These are phyloP conservation scores for Melaleuca alternifolia DNA, from an alignment of 345 rosid genomes.

Conservation along the genomic window DNA sequence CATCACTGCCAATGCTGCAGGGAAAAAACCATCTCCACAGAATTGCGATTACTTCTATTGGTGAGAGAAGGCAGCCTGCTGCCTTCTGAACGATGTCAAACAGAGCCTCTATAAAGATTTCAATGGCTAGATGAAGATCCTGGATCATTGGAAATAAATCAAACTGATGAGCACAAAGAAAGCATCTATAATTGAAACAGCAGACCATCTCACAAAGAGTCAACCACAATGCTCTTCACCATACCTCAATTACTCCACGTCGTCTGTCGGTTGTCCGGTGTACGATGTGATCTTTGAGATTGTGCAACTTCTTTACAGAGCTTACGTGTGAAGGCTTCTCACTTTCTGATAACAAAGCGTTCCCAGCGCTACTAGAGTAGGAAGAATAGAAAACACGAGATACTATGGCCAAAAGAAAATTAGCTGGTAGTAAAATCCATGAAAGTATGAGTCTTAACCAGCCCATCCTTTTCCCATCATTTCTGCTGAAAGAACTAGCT, in stretches of 20 bases:
- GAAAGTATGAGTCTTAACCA: slow-evolving; percentile 50
- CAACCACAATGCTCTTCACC: background rate
- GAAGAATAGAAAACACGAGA: slow-evolving; percentile 25
- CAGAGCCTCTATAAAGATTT: slow-evolving; percentile 69
- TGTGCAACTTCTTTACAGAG: slow-evolving; percentile 28
- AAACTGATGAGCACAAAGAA: background rate
- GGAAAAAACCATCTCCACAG: slow-evolving; percentile 49
- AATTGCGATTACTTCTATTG: slow-evolving; percentile 33
- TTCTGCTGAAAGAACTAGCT: slow-evolving; percentile 25
- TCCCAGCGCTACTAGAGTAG: slow-evolving; percentile 16
- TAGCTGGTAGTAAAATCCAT: slow-evolving; percentile 56
- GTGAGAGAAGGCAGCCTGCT: slow-evolving; percentile 61
- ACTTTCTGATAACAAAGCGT: slow-evolving; percentile 10
- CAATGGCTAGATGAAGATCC: slow-evolving; percentile 95
- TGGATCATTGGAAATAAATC: slow-evolving; percentile 10
- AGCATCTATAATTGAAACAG: background rate
- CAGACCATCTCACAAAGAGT: background rate
- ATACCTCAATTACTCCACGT: slow-evolving; percentile 92
- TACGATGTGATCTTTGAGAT: slow-evolving; percentile 51
- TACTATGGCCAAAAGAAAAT: slow-evolving; percentile 44
- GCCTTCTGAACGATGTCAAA: slow-evolving; percentile 75
- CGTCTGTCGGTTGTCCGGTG: slow-evolving; percentile 77
- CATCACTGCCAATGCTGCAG: slow-evolving; percentile 2
- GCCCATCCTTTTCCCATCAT: slow-evolving; percentile 28
- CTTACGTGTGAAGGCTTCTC: slow-evolving; percentile 19